Conservation (phyloP, 305 asterid genomes). For the Fraxinus platypoda region DNA sequence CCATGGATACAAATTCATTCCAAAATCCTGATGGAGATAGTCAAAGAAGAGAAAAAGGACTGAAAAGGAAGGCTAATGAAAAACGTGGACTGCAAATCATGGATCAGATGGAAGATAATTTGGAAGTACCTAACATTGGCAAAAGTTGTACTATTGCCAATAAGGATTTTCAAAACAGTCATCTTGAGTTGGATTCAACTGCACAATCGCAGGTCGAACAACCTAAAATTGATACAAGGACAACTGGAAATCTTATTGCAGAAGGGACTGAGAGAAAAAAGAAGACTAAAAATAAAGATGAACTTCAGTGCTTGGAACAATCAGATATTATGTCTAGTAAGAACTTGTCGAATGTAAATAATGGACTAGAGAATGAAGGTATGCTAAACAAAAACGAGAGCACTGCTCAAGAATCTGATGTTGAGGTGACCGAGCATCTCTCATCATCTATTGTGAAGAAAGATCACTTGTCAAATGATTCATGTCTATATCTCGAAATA, state of each 20-base stretch:
- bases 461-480: slow-evolving; percentile 21
- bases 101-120: slow-evolving; percentile 24
- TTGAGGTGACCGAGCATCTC: slow-evolving; percentile 16
- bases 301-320: slow-evolving; percentile 30
- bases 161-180: slow-evolving; percentile 20
- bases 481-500: slow-evolving; percentile 19
- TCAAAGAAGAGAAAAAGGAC: slow-evolving; percentile 14
- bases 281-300: slow-evolving; percentile 20
- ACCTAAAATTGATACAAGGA: slow-evolving; percentile 13
- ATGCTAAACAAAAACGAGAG: slow-evolving; percentile 12
- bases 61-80: slow-evolving; percentile 25
- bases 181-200: slow-evolving; percentile 8
- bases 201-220: slow-evolving; percentile 23
- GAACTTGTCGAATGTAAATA: slow-evolving; percentile 29
- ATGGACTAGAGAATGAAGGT: slow-evolving; percentile 17
- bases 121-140: slow-evolving; percentile 21
- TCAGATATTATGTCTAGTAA: slow-evolving; percentile 21
- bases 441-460: slow-evolving; percentile 25
- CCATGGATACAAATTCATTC: slow-evolving; percentile 21
- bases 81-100: slow-evolving; percentile 18
- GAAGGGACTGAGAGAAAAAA: slow-evolving; percentile 14
- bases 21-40: slow-evolving; percentile 26
- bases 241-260: background rate
- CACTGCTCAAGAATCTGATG: slow-evolving; percentile 19
- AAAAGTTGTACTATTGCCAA: slow-evolving; percentile 8